Evolutionary conservation across 345 rosid species (phyloP).

Genomic region (Litchi chinensis): DNA sequence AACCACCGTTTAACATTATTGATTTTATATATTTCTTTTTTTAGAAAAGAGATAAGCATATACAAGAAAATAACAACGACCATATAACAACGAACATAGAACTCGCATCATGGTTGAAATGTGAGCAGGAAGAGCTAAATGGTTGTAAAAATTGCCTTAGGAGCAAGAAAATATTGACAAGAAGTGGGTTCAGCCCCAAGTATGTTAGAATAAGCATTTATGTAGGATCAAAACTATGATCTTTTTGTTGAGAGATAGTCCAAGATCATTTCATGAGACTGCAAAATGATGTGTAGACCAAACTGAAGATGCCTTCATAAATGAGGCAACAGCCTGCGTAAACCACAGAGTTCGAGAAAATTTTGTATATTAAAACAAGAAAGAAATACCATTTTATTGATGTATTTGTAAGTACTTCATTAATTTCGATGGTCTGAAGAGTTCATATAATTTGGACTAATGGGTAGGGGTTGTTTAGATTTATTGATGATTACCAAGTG

Average conservation of each 20-base stretch:
- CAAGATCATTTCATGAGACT: slow-evolving; percentile 10
- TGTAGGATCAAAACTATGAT: slow-evolving; percentile 55
- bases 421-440: neutral
- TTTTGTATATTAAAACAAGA: slow-evolving; percentile 11
- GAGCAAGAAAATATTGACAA: slow-evolving; percentile 58
- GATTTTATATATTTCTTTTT: too few relatives aligned
- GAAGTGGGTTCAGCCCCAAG: slow-evolving; percentile 59
- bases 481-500: too few relatives aligned
- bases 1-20: too few relatives aligned
- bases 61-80: too few relatives aligned
- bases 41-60: neutral
- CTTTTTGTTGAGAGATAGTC: slow-evolving; percentile 52
- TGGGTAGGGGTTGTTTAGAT: too few relatives aligned
- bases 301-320: neutral
- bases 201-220: slow-evolving; percentile 73
- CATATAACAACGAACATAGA: too few relatives aligned
- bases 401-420: neutral
- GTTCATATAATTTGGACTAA: too few relatives aligned
- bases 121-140: slow-evolving; percentile 54
- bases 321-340: neutral
- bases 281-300: neutral
- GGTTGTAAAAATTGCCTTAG: slow-evolving; percentile 70
- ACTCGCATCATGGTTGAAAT: slow-evolving; percentile 60
- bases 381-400: neutral
- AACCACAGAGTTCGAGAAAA: neutral